Percentiles rank a stretch among this genome's conserved stretches.
phyloP scores from a whole-genome alignment of 176 grass and related monocot species.

The Saccharum spontaneum region DNA sequence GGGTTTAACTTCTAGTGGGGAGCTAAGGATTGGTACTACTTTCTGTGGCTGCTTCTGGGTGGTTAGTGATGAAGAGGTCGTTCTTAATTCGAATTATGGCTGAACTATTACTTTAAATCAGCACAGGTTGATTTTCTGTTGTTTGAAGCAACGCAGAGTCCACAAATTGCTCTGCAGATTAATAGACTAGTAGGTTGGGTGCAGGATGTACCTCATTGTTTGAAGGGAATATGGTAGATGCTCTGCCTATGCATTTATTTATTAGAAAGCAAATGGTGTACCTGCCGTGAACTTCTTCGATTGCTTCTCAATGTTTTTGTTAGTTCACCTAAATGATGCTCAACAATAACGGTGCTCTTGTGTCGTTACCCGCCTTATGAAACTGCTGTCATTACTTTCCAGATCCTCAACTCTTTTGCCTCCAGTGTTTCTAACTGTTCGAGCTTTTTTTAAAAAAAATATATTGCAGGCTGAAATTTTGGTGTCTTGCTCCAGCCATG shows the following conservation, averaged over 20 bases:
- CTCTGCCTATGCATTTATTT: background rate
- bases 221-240: background rate
- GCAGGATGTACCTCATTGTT: background rate
- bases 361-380: background rate
- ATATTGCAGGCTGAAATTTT: constrained; percentile 22
- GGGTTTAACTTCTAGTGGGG: background rate
- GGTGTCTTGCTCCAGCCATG: constrained; percentile 22
- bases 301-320: background rate
- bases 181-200: background rate
- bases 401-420: background rate
- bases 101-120: background rate
- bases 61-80: background rate
- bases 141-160: background rate
- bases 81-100: background rate
- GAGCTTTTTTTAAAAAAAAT: background rate
- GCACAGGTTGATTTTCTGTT: background rate
- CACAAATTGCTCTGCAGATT: background rate
- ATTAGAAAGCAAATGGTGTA: background rate
- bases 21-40: background rate
- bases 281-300: background rate
- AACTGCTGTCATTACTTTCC: background rate
- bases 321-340: background rate
- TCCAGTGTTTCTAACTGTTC: constrained; percentile 9
- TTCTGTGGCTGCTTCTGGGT: background rate
- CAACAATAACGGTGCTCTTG: background rate